Evolutionary conservation across 495 filamentous ascomycete species (phyloP).

Genomic region (Rostrohypoxylon terebratum): DNA sequence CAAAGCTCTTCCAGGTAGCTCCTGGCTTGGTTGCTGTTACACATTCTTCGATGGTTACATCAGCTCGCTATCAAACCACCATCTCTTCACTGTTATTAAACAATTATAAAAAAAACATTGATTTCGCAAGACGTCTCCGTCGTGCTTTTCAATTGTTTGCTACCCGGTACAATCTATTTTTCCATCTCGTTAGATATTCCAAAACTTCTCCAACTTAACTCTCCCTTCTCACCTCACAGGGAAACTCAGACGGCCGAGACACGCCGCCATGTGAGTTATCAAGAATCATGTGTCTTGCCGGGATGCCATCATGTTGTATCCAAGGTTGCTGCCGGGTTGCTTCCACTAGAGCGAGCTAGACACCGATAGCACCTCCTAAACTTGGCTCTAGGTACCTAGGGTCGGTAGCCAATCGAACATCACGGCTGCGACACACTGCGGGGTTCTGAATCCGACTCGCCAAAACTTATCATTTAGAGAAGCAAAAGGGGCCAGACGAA

Average conservation of each 20-base stretch:
- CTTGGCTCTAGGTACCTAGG: neutral
- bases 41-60: neutral
- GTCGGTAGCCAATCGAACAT: conserved; percentile 24
- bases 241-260: neutral
- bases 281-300: conserved; percentile 13
- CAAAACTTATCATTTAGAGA: conserved; percentile 19
- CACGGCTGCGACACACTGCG: conserved; percentile 28
- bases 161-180: neutral
- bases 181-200: neutral
- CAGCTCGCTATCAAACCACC: neutral
- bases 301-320: conserved; percentile 16
- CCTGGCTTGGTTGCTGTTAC: neutral
- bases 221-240: neutral
- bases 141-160: neutral
- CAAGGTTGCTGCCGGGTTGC: conserved; percentile 5
- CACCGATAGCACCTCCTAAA: conserved; percentile 1
- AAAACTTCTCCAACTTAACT: neutral
- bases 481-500: neutral
- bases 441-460: conserved; percentile 34
- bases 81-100: neutral
- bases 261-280: conserved; percentile 3
- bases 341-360: neutral
- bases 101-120: neutral
- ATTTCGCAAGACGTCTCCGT: neutral
- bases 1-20: neutral